These are phyloP conservation scores for Raphidocelis subcapitata DNA, from an alignment of 139 green algal species.

Conservation along the genomic window DNA sequence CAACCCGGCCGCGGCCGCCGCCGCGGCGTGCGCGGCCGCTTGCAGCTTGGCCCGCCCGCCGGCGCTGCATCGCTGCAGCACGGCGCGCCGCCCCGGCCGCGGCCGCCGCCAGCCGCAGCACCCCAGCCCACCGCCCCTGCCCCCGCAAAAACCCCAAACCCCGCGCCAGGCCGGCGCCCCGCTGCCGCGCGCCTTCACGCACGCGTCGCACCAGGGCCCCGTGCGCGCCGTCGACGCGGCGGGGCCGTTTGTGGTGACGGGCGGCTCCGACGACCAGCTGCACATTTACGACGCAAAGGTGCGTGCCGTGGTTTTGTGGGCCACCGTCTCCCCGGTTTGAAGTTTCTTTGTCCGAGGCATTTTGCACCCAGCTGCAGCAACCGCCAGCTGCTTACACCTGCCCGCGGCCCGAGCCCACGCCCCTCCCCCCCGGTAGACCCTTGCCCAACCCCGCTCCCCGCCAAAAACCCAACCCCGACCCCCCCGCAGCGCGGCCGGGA, in stretches of 20 bases:
- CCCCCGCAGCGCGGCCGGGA: slow-evolving; percentile 51
- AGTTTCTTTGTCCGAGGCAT: no score
- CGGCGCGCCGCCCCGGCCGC: no score
- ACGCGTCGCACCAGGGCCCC: slow-evolving; percentile 29
- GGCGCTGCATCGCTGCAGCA: no score
- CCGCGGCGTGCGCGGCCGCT: no score
- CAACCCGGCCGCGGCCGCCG: no score
- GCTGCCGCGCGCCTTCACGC: slow-evolving; percentile 12
- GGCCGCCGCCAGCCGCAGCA: background rate
- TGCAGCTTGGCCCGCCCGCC: no score
- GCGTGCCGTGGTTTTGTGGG: background rate
- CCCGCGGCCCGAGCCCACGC: no score
- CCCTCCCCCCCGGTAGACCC: background rate
- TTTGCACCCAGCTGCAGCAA: no score
- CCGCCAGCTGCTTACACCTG: no score
- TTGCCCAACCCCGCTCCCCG: background rate
- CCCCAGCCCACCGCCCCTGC: background rate
- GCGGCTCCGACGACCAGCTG: slow-evolving; percentile 77
- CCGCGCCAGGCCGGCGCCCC: background rate
- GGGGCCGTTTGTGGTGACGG: slow-evolving; percentile 62
- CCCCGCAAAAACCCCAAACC: background rate
- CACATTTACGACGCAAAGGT: slow-evolving; percentile 80
- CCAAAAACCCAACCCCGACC: background rate
- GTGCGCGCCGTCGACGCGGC: slow-evolving; percentile 56
- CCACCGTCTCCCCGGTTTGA: no score